These are phyloP conservation scores for Leccinum uliginosum DNA, from an alignment of 768 basidiomycete species.

Conservation along the genomic window DNA sequence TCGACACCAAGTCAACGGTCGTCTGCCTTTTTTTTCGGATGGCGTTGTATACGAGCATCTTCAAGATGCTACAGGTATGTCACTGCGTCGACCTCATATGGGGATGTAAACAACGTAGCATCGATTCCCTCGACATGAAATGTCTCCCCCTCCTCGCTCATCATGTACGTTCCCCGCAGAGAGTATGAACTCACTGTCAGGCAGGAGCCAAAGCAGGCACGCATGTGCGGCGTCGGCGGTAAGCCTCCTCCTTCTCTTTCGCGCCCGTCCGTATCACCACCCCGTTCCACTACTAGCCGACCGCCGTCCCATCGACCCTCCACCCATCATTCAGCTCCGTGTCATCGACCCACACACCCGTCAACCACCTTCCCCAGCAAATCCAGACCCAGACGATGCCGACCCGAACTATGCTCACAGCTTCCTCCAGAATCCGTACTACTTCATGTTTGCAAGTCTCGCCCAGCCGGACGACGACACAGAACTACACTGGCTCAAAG, in stretches of 20 bases:
- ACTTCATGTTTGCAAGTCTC: constrained; percentile 91
- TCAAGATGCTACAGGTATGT: constrained; percentile 74
- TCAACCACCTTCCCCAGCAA: constrained; percentile 25
- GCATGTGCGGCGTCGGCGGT: constrained; percentile 88
- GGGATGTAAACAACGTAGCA: too few relatives aligned
- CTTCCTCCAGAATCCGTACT: constrained; percentile 88
- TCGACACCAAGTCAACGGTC: constrained; percentile 66
- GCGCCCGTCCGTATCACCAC: background rate
- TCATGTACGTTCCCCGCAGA: constrained; percentile 38
- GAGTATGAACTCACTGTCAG: constrained; percentile 83
- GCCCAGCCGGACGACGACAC: constrained; percentile 87
- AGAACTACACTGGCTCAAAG: constrained; percentile 85
- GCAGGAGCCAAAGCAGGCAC: constrained; percentile 88
- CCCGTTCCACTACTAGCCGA: constrained; percentile 55
- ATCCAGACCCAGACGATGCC: constrained; percentile 30
- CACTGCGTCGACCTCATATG: background rate
- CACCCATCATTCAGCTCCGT: constrained; percentile 92
- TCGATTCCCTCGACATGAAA: too few relatives aligned
- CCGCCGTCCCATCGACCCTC: constrained; percentile 94
- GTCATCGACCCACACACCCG: constrained; percentile 64
- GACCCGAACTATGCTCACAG: constrained; percentile 46
- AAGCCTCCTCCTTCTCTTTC: constrained; percentile 42
- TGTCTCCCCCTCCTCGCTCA: background rate
- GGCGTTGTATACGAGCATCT: constrained; percentile 91
- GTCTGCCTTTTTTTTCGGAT: constrained; percentile 89